Evolutionary conservation across 768 basidiomycete species (phyloP), one percentile per base, ranked within the genome.

Genomic region (Boletus coccyginus): DNA sequence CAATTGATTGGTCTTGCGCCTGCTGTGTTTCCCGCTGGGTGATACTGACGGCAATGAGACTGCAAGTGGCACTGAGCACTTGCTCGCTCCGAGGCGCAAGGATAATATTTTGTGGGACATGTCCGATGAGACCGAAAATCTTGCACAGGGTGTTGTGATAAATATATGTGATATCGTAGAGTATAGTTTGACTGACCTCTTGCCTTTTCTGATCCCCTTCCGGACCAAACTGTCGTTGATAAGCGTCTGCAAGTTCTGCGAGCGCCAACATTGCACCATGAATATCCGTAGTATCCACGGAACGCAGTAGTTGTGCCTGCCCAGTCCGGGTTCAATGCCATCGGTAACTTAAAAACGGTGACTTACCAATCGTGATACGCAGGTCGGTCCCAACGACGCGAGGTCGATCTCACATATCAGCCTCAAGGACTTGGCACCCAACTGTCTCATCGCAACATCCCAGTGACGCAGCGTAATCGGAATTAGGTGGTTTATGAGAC

Each of bases 261-360:
- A 98, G 75, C 1, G 83, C 85, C 24, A 86, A 74, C n/a, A 98
- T 72, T 10, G 81, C 86, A 3, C 96, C 96, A 65, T 98, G 94
- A 11, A 94, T 74, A 64, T 90, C 88, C 19, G 78, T 74, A 13
- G 76, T 57, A 70, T 97, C 94, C 21, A 82, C 68, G 9, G 88
- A 86, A 13, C 78, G 77, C 29, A 88, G 72, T 7, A 92, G 71
- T 33, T 70, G 69, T 3, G 76, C 75, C 90, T 92, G 57, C 12
- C 46, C 32, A 52, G 39, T 32, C 29, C 41, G 31, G 31, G 33
- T 54, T 69, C 48, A 65, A 36, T 42, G 62, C 32, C 46, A 57
- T 45, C 40, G 12, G 46, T 43, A 36, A 59, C 54, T 51, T 40
- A 31, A 48, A n/a, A 48, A 57, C 49, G n/a, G 36, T 32, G 36